Percentiles rank a stretch among this genome's conserved stretches.
phyloP scores from a whole-genome alignment of 495 filamentous ascomycete species.

The Penicillium argentinense region DNA sequence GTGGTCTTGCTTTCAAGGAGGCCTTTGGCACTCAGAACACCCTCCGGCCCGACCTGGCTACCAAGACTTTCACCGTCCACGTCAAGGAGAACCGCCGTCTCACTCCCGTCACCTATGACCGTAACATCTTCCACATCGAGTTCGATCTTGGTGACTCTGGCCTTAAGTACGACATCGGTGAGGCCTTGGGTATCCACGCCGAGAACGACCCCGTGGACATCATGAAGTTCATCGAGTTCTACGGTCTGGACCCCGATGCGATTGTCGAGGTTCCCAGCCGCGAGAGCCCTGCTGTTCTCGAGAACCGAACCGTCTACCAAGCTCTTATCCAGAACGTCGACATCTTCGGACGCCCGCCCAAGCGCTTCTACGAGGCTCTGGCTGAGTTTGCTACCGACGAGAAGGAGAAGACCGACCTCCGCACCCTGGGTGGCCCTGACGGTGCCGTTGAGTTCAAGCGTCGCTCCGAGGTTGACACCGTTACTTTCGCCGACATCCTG shows the following conservation, averaged over 20 bases:
- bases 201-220: slow-evolving; percentile 85
- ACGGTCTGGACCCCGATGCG: slow-evolving; percentile 77
- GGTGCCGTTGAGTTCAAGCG: slow-evolving; percentile 94
- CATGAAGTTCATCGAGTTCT: slow-evolving; percentile 81
- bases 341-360: slow-evolving; percentile 94
- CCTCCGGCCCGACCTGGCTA: slow-evolving; percentile 80
- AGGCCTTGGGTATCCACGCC: slow-evolving; percentile 95
- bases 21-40: slow-evolving; percentile 72
- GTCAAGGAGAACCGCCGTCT: slow-evolving; percentile 95
- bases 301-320: slow-evolving; percentile 93
- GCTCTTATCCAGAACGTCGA: slow-evolving; percentile 91
- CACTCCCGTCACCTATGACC: slow-evolving; percentile 85
- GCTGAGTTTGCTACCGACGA: slow-evolving; percentile 83
- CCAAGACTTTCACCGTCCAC: slow-evolving; percentile 82
- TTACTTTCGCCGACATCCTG: slow-evolving; percentile 89
- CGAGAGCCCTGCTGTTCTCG: slow-evolving; percentile 72
- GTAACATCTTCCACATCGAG: slow-evolving; percentile 99
- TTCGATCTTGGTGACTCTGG: slow-evolving; percentile 91
- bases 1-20: slow-evolving; percentile 91
- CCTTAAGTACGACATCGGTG: slow-evolving; percentile 93
- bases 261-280: slow-evolving; percentile 89
- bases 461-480: slow-evolving; percentile 86
- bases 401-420: slow-evolving; percentile 76
- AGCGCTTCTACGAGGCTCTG: slow-evolving; percentile 93
- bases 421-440: slow-evolving; percentile 74